Conservation (phyloP, 192 early-diverging fungal species). For the Backusella tarrabulga region DNA sequence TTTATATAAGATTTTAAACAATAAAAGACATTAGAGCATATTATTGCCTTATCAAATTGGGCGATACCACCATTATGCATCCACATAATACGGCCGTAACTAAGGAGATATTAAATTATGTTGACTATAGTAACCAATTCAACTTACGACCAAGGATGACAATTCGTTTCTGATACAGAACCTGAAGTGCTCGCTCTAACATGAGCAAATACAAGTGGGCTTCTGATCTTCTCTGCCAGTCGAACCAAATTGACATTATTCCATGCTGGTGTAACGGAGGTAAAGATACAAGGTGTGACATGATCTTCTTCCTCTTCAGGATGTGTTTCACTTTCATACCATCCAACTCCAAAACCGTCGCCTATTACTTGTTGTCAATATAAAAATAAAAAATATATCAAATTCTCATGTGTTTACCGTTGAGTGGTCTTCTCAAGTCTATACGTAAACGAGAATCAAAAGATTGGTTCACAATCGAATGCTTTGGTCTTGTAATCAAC, state of each 20-base stretch:
- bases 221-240: constrained; percentile 74
- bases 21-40: not conserved
- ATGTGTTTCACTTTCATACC: constrained; percentile 63
- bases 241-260: constrained; percentile 75
- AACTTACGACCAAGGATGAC: constrained; percentile 62
- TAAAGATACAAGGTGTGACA: constrained; percentile 71
- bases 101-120: constrained; percentile 9
- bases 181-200: constrained; percentile 76
- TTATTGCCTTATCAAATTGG: constrained; percentile 54
- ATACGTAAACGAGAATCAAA: constrained; percentile 71
- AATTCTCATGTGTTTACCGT: constrained; percentile 42
- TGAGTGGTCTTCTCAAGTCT: constrained; percentile 61
- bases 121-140: not conserved
- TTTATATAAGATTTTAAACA: not conserved
- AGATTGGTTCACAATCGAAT: constrained; percentile 82
- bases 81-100: constrained; percentile 72
- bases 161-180: constrained; percentile 74
- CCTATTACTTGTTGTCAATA: constrained; percentile 32
- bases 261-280: constrained; percentile 80
- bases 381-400: not conserved
- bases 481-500: constrained; percentile 70
- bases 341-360: constrained; percentile 80
- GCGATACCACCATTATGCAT: constrained; percentile 80
- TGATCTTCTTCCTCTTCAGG: constrained; percentile 41
- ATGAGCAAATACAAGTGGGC: constrained; percentile 74